Evolutionary conservation across 225 moss, liverwort and hornwort genomes (phyloP).

Genomic region (Pleurozium schreberi): DNA sequence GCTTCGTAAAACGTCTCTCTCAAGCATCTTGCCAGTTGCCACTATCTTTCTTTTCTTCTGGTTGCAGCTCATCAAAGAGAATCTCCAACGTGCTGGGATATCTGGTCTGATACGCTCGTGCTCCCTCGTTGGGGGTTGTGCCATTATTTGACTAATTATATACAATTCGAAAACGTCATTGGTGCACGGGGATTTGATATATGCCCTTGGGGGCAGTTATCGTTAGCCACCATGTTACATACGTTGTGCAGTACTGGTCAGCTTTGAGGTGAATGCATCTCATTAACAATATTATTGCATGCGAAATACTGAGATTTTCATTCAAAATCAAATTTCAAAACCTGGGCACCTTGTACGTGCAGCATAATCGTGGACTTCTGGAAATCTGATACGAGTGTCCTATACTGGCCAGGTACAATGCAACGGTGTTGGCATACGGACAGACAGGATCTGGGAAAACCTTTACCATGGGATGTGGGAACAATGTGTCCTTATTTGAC

Average conservation of each 20-base stretch:
- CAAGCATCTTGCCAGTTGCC: not conserved
- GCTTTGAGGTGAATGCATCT: not conserved
- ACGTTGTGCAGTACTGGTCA: not conserved
- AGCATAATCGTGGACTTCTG: not conserved
- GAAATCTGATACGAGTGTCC: not conserved
- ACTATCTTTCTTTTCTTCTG: not conserved
- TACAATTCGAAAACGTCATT: not conserved
- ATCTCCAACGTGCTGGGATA: not conserved
- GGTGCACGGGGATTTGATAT: not conserved
- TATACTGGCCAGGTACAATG: constrained; percentile 64
- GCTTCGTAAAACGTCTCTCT: not conserved
- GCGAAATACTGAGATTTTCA: not conserved
- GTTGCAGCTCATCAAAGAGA: not conserved
- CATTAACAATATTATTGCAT: not conserved
- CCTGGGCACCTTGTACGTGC: not conserved
- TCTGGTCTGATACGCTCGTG: not conserved
- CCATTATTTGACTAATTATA: not conserved
- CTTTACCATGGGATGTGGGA: constrained; percentile 86
- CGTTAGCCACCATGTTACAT: not conserved
- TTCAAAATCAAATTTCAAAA: not conserved
- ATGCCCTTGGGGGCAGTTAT: not conserved
- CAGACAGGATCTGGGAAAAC: constrained; percentile 95
- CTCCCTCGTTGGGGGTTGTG: not conserved
- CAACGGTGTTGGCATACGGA: constrained; percentile 82
- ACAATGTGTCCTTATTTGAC: constrained; percentile 60